phyloP scores from a whole-genome alignment of 306 rosid genomes.

The Sicyos baderoa region DNA sequence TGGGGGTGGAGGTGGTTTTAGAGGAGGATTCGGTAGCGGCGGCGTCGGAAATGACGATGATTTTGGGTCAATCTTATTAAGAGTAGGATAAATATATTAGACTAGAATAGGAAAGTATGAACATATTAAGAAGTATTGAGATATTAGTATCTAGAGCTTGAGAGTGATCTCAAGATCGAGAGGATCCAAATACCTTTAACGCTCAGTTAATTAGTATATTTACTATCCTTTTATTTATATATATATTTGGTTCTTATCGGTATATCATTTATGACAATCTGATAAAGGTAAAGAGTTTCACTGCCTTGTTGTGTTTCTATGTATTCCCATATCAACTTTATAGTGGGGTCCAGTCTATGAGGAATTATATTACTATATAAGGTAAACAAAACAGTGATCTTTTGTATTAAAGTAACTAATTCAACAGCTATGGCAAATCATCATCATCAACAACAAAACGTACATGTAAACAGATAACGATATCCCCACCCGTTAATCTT shows the following conservation, averaged over 20 bases:
- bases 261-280: background rate
- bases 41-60: too few species aligned
- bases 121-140: too few species aligned
- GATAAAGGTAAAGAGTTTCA: background rate
- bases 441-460: background rate
- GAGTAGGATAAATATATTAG: too few species aligned
- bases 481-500: slow-evolving; percentile 6
- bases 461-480: background rate
- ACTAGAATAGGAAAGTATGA: too few species aligned
- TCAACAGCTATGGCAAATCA: slow-evolving; percentile 2
- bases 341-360: background rate
- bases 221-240: too few species aligned
- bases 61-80: too few species aligned
- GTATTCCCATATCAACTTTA: background rate
- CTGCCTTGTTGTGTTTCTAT: background rate
- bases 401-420: background rate
- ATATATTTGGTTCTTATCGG: too few species aligned
- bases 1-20: too few species aligned
- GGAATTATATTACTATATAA: background rate
- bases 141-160: too few species aligned
- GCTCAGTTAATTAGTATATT: background rate
- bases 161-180: too few species aligned
- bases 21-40: too few species aligned
- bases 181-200: background rate
- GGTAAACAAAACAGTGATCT: slow-evolving; percentile 2